Conservation (phyloP, 352 stramenopile species). For the Phytophthora sp. region DNA sequence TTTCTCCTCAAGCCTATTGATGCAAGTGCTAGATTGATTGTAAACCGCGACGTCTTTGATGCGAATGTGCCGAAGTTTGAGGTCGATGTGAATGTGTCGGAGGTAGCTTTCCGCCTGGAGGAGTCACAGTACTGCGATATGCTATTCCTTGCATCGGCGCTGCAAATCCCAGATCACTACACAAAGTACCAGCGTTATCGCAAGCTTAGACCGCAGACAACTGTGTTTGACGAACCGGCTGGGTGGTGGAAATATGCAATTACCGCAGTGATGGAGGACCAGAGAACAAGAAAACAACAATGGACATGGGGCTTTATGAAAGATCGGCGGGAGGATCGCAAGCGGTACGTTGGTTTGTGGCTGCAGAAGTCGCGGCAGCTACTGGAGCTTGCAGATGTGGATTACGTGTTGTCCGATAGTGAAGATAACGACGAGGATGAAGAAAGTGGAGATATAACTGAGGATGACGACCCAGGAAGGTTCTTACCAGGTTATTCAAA, state of each 20-base stretch:
- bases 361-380: constrained; percentile 39
- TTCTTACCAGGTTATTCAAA: constrained; percentile 9
- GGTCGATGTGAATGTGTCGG: constrained; percentile 76
- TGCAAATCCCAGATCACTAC: constrained; percentile 78
- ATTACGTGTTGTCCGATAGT: constrained; percentile 57
- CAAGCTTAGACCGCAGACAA: constrained; percentile 58
- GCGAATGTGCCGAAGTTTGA: constrained; percentile 82
- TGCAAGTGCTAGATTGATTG: constrained; percentile 75
- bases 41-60: constrained; percentile 85
- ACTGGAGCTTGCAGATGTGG: constrained; percentile 36
- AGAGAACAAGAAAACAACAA: constrained; percentile 62
- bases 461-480: constrained; percentile 19
- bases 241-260: constrained; percentile 89
- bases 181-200: constrained; percentile 83
- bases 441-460: constrained; percentile 18
- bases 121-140: constrained; percentile 90
- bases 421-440: constrained; percentile 58
- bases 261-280: constrained; percentile 59
- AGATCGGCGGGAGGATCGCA: constrained; percentile 78
- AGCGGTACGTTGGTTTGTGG: constrained; percentile 78
- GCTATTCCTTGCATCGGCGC: constrained; percentile 73
- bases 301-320: constrained; percentile 89
- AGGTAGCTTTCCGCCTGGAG: constrained; percentile 83
- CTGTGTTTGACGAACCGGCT: constrained; percentile 57
- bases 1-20: constrained; percentile 88